These are phyloP conservation scores for Colletotrichum sp. DNA, from an alignment of 2,329 filamentous ascomycete genomes.

Conservation along the genomic window DNA sequence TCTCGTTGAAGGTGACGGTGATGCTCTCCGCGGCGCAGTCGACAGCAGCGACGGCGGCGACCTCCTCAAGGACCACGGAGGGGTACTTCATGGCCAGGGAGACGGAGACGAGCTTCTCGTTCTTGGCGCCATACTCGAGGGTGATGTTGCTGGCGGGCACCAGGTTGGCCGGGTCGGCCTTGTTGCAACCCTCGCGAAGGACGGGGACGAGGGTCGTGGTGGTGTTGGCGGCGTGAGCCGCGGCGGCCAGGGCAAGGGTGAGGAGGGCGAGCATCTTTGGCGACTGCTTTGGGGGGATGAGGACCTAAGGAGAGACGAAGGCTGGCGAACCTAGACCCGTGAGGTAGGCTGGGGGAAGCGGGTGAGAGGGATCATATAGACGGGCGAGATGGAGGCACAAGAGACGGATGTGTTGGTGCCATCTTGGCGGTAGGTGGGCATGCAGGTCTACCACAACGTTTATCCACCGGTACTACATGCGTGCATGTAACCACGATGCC, in stretches of 20 bases:
- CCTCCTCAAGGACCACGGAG: slow-evolving; percentile 26
- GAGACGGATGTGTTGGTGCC: not conserved
- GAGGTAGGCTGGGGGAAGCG: not conserved
- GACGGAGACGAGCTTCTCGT: slow-evolving; percentile 58
- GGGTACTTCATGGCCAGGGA: slow-evolving; percentile 50
- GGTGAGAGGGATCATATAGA: not conserved
- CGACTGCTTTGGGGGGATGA: not conserved
- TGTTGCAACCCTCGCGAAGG: not conserved
- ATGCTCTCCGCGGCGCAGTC: slow-evolving; percentile 60
- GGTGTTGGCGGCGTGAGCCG: slow-evolving; percentile 7
- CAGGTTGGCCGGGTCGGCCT: slow-evolving; percentile 6
- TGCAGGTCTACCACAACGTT: not conserved
- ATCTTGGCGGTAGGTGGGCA: not conserved
- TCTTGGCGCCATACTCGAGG: slow-evolving; percentile 26
- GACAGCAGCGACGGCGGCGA: slow-evolving; percentile 57
- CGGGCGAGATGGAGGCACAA: not conserved
- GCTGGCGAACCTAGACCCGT: not conserved
- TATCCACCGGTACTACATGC: not conserved
- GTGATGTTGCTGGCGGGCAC: slow-evolving; percentile 43
- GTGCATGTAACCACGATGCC: slow-evolving; percentile 1
- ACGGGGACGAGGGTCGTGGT: slow-evolving; percentile 1
- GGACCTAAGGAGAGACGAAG: not conserved
- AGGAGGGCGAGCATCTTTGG: slow-evolving; percentile 10
- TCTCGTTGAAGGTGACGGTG: slow-evolving; percentile 23
- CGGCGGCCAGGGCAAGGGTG: slow-evolving; percentile 9